Evolutionary conservation across 805 yeast species (phyloP).

Genomic region (Yamadazyma ubonensis): DNA sequence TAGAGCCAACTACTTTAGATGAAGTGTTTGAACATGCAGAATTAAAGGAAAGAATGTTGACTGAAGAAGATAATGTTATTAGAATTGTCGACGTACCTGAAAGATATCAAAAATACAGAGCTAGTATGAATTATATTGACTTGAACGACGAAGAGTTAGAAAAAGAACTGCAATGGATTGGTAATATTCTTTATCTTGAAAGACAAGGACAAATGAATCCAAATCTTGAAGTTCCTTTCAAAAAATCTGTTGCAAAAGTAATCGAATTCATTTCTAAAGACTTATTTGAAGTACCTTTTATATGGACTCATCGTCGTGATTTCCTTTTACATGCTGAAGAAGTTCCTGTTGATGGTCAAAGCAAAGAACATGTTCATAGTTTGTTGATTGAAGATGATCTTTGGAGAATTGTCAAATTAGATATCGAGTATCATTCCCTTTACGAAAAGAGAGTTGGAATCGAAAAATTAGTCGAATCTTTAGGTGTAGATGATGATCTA

Average conservation of each 20-base stretch:
- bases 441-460: slow-evolving; percentile 70
- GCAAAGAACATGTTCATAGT: slow-evolving; percentile 43
- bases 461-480: slow-evolving; percentile 50
- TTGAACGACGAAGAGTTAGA: slow-evolving; percentile 66
- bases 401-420: slow-evolving; percentile 87
- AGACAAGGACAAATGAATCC: slow-evolving; percentile 47
- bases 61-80: slow-evolving; percentile 86
- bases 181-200: slow-evolving; percentile 58
- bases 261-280: slow-evolving; percentile 74
- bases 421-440: slow-evolving; percentile 83
- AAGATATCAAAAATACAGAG: slow-evolving; percentile 78
- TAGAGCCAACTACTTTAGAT: slow-evolving; percentile 62
- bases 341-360: slow-evolving; percentile 35
- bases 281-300: slow-evolving; percentile 87
- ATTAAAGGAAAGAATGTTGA: slow-evolving; percentile 83
- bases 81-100: slow-evolving; percentile 90
- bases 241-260: slow-evolving; percentile 66
- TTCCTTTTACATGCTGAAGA: slow-evolving; percentile 63
- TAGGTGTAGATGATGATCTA: slow-evolving; percentile 56
- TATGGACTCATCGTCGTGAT: slow-evolving; percentile 94
- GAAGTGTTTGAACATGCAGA: slow-evolving; percentile 96
- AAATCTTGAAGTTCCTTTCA: slow-evolving; percentile 51
- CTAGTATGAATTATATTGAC: slow-evolving; percentile 64
- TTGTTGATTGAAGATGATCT: slow-evolving; percentile 77
- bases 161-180: slow-evolving; percentile 78